Base-by-base conservation (phyloP, 2,329 filamentous ascomycete genomes). In the Myotisia sp. region DNA sequence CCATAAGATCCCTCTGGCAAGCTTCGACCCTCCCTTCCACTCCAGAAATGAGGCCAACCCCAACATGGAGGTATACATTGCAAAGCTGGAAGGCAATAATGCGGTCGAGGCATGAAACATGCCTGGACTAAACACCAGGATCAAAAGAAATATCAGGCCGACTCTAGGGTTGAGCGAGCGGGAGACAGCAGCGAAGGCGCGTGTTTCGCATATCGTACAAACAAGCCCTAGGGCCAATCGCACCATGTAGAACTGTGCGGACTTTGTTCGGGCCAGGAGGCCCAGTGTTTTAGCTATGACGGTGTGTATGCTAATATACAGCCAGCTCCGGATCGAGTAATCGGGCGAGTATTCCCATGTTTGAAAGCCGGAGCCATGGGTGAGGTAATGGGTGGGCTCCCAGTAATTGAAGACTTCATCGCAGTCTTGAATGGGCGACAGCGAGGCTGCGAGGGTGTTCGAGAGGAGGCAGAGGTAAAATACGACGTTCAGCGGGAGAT, bases 341-440 rank as follows among this genome's bases (percentile, higher is more conserved):
- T 87, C 78, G 4, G 90, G 90, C 1, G 87, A 92, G 60, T 95
- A 98, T 58, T 98, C 90, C 90, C 90, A 98, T 1, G 90, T 98
- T 62, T 98, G 86, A 33, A 94, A 67, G 24, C 87, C 90, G 51
- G 92, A 87, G 47, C 83, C 82, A 63, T 94, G 85, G 39, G 76
- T 79, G 18, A 98, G 70, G 58, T 94, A 98, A 58, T 98, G 90
- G 0, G 86, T 76, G 0, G 90, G 87, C 50, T 98, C 90, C 85
- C 87, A 98, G 65, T 93, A 98, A 56, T 98, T 98, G 70, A 92
- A 98, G 7, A 87, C 87, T 63, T 98, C 90, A 49, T 98, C 90
- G 54, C 90, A 98, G 58, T 98, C 90, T 55, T 94, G 86, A 44
- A 98, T 93, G 0, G 90, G 90, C 2, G 85, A 77, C 54, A 78